Percentiles rank a stretch among this genome's conserved stretches.
phyloP scores from a whole-genome alignment of 2,329 filamentous ascomycete genomes.

The Parastagonospora avenae region DNA sequence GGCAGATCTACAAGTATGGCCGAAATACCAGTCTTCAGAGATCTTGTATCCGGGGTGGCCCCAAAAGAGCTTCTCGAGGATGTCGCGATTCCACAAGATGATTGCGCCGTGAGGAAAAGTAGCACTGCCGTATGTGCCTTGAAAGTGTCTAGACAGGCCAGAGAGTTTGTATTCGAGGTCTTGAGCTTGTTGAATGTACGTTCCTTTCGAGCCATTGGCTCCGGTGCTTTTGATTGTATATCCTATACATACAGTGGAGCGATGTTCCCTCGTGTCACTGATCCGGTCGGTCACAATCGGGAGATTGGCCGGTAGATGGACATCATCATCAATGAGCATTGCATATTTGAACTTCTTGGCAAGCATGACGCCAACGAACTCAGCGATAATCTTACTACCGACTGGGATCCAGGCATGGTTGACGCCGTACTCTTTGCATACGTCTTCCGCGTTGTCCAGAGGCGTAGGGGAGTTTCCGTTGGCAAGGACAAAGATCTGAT shows the following conservation, averaged over 20 bases:
- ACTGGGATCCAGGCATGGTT: constrained; percentile 19
- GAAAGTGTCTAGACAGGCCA: constrained; percentile 53
- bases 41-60: constrained; percentile 58
- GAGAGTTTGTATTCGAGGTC: constrained; percentile 60
- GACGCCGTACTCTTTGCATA: constrained; percentile 18
- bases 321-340: constrained; percentile 22
- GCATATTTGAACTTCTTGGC: constrained; percentile 20
- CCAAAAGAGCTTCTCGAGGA: constrained; percentile 53
- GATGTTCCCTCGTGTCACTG: background rate
- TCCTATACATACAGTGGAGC: constrained; percentile 46
- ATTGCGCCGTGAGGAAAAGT: constrained; percentile 60
- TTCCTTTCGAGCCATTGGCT: constrained; percentile 38
- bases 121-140: constrained; percentile 53
- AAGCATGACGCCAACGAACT: constrained; percentile 19
- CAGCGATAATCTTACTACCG: constrained; percentile 19
- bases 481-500: constrained; percentile 20
- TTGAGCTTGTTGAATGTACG: constrained; percentile 52
- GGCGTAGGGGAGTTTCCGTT: constrained; percentile 20
- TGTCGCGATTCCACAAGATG: constrained; percentile 55
- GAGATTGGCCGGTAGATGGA: constrained; percentile 16
- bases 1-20: constrained; percentile 52
- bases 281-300: constrained; percentile 19
- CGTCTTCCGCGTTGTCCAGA: constrained; percentile 21
- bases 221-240: constrained; percentile 58
- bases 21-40: constrained; percentile 60